Evolutionary conservation across 257 asterid species (phyloP).

Genomic region (Penstemon newberryi): DNA sequence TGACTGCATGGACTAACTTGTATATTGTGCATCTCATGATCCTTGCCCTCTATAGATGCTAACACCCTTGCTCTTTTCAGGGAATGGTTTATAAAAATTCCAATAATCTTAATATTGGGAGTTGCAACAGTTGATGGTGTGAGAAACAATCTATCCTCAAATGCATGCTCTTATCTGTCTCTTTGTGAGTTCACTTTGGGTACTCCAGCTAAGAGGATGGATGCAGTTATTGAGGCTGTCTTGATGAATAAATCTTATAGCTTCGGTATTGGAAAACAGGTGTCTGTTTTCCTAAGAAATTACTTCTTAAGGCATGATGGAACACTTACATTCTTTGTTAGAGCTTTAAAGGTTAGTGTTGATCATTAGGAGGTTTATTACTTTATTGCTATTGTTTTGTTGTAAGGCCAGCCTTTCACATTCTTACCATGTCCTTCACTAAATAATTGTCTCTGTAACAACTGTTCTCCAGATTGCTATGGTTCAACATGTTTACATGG

Average conservation of each 20-base stretch:
- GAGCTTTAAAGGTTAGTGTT: constrained; percentile 73
- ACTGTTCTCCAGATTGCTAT: constrained; percentile 61
- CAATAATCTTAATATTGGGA: constrained; percentile 76
- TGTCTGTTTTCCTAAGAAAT: constrained; percentile 67
- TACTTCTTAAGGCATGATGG: constrained; percentile 90
- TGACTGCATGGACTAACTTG: neutral
- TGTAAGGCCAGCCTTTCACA: constrained; percentile 28
- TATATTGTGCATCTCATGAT: constrained; percentile 19
- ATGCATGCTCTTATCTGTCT: constrained; percentile 52
- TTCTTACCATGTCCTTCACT: constrained; percentile 19
- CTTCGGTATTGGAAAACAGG: constrained; percentile 70
- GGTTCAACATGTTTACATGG: constrained; percentile 59
- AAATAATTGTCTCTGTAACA: constrained; percentile 22
- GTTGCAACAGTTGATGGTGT: constrained; percentile 81
- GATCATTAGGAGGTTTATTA: constrained; percentile 1
- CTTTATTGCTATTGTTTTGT: constrained; percentile 13
- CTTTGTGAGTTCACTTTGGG: constrained; percentile 64
- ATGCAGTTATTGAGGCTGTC: constrained; percentile 72
- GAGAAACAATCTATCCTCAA: constrained; percentile 57
- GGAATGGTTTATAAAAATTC: constrained; percentile 86
- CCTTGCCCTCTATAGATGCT: constrained; percentile 28
- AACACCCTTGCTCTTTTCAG: constrained; percentile 46
- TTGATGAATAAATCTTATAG: constrained; percentile 56
- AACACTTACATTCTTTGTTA: constrained; percentile 74
- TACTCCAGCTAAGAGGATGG: constrained; percentile 81